Base-by-base conservation (phyloP, 768 basidiomycete species). In the Rubroboletus satanas region DNA sequence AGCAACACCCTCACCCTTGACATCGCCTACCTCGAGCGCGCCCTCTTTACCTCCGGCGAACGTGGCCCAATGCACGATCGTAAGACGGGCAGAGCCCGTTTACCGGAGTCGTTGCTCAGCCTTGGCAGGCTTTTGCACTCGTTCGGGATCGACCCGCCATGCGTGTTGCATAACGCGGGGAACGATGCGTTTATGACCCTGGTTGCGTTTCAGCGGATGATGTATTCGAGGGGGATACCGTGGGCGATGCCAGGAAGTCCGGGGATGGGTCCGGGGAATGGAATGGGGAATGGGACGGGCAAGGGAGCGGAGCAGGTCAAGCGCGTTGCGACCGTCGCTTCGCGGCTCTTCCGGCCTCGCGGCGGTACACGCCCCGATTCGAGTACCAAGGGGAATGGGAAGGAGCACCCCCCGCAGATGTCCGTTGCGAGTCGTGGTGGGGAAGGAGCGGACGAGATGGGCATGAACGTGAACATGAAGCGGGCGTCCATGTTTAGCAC, bases 151-250 rank as follows among this genome's bases (percentile, higher is more conserved):
- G 56, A 59, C 2, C 51, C 62, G 9, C 66, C 63, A 15, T 82
- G 80, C 54, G 65, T 69, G 14, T 65, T 86, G 55, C 82, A 87
- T 66, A 90, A 91, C 62, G 74, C 90, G n/a, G 90, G 90, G 14
- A 93, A 93, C 67, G 85, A 89, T 57, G 86, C 90, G 4, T 82
- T 88, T 62, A 75, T 87, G 75, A 73, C 74, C 48, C 78, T 93
- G 29, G 81, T 87, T 39, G 81, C 77, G 12, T 74, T 92, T 31
- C 90, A 93, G 63, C 74, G 81, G 62, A 77, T 93, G 37, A 68
- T 89, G 12, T 84, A 86, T 50, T 85, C 83, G 0, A 68, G 70
- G 21, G 70, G 71, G 12, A 78, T 18, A 14, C 28, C 52, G 33
- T 8, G 9, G 4, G 8, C 29, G 28, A 28, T 26, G 15, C 35